phyloP scores from a whole-genome alignment of 1,284 basidiomycete genomes.

The Dichomitus squalens region DNA sequence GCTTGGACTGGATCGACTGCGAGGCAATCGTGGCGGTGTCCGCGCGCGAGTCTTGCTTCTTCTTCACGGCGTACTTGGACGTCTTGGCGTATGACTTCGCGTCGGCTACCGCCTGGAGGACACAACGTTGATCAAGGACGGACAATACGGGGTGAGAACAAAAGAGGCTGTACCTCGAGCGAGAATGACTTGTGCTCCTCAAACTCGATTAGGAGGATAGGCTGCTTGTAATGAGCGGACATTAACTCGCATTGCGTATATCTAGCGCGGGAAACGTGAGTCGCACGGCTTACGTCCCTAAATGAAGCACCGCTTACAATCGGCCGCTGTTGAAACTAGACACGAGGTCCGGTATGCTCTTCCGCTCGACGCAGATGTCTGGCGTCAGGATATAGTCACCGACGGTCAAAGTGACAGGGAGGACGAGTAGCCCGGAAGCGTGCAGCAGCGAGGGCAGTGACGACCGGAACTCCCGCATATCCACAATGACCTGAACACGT shows the following conservation, averaged over 20 bases:
- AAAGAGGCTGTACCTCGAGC: constrained; percentile 62
- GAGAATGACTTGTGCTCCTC: constrained; percentile 97
- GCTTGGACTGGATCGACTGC: constrained; percentile 80
- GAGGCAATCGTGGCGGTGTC: constrained; percentile 42
- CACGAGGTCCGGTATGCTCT: constrained; percentile 91
- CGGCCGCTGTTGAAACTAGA: constrained; percentile 93
- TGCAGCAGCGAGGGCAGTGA: constrained; percentile 91
- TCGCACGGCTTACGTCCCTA: neutral
- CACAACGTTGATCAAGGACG: neutral
- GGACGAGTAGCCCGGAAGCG: constrained; percentile 77
- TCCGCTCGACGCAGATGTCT: constrained; percentile 89
- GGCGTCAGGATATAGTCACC: constrained; percentile 97
- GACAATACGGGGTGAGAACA: neutral
- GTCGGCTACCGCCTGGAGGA: constrained; percentile 57
- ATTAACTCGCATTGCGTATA: constrained; percentile 98
- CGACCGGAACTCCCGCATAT: constrained; percentile 96
- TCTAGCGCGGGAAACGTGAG: constrained; percentile 43
- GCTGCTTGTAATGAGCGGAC: constrained; percentile 95
- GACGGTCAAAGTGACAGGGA: constrained; percentile 91
- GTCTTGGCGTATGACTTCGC: constrained; percentile 65
- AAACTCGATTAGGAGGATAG: constrained; percentile 96
- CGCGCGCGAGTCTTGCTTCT: constrained; percentile 44
- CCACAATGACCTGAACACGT: constrained; percentile 82
- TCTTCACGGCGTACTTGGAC: constrained; percentile 57
- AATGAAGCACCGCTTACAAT: constrained; percentile 60